Conservation (phyloP, 1,284 basidiomycete genomes). For the Neolentinus lepideus region DNA sequence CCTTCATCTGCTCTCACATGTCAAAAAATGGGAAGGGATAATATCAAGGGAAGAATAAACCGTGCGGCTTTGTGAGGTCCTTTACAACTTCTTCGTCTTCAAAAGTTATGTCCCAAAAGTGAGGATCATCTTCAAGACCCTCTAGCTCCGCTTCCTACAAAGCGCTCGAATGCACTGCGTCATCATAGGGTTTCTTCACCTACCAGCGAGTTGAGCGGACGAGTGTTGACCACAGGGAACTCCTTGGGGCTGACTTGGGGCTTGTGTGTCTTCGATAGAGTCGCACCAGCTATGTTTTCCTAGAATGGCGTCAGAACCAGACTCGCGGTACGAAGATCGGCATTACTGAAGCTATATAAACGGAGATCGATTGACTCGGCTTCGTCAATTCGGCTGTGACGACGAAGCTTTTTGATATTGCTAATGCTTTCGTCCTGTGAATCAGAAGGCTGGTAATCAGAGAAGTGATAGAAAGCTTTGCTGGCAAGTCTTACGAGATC, state of each 20-base stretch:
- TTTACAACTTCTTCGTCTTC: constrained; percentile 28
- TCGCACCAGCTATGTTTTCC: constrained; percentile 65
- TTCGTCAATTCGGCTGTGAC: constrained; percentile 52
- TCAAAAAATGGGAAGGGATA: not conserved
- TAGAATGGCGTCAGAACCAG: constrained; percentile 20
- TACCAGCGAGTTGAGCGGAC: constrained; percentile 56
- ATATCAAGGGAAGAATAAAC: constrained; percentile 6
- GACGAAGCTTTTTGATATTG: constrained; percentile 47
- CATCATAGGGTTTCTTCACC: constrained; percentile 7
- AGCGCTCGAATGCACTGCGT: constrained; percentile 3
- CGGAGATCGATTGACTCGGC: constrained; percentile 65
- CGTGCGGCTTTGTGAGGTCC: constrained; percentile 25
- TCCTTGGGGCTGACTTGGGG: constrained; percentile 44
- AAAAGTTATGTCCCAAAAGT: constrained; percentile 54
- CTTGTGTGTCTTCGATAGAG: constrained; percentile 43
- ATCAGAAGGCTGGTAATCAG: constrained; percentile 5
- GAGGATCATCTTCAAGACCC: constrained; percentile 56
- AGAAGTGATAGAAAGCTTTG: not conserved
- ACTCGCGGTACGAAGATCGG: not conserved
- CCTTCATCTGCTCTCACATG: not conserved
- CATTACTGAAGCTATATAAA: constrained; percentile 57
- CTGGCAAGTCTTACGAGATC: constrained; percentile 44
- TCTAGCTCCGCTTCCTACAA: constrained; percentile 53
- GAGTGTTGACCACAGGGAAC: constrained; percentile 63
- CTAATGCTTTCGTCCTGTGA: constrained; percentile 59